Evolutionary conservation across 202 grass and related monocot species (phyloP), one percentile per base, ranked within the genome.

Genomic region (Schoenoplectus triqueter): DNA sequence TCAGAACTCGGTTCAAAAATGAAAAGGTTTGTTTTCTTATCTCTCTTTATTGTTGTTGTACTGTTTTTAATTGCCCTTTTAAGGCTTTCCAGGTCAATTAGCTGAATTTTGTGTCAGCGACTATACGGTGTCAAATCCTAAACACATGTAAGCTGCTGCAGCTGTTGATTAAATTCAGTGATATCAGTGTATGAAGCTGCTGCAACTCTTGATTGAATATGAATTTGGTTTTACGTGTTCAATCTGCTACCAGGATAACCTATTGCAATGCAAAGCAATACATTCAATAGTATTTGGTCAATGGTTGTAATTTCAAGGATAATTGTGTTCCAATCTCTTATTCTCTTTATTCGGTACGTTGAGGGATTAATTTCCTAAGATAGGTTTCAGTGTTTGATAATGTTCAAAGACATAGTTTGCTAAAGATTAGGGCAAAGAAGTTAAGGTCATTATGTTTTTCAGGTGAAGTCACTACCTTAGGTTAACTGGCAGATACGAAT

Each of bases 1-100:
- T 99, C 79, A 86, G 96, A 69, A 96, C 91, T 44, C 88, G 91
- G 15, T 99, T 99, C 93, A 99, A 99, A 83, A 92, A 99, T 66
- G 93, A 99, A 71, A 96, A 96, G 96, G 89, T 90, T 75, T 44
- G 59, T 59, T 57, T 50, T n/a, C n/a, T 66, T 42, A 0, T 18
- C 13, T 65, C 62, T 52, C 46, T 39, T 1, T 6, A 7, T 55
- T 21, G 13, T 81, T 45, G 6, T 42, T 61, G 1, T 67, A 47
- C 21, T 65, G 5, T 18, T 67, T 68, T 66, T 50, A 7, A 56
- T 76, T 19, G 9, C 39, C 50, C 72, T 39, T 78, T 42, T 55
- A 2, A 66, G 40, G 46, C 18, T 81, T 66, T 22, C 66, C 10
- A 67, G 64, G 22, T 51, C 6, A 83, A 57, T 14, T 70, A 60